Conservation (phyloP, 1,139 yeast genomes). For the Saccharomyces hybrid region DNA sequence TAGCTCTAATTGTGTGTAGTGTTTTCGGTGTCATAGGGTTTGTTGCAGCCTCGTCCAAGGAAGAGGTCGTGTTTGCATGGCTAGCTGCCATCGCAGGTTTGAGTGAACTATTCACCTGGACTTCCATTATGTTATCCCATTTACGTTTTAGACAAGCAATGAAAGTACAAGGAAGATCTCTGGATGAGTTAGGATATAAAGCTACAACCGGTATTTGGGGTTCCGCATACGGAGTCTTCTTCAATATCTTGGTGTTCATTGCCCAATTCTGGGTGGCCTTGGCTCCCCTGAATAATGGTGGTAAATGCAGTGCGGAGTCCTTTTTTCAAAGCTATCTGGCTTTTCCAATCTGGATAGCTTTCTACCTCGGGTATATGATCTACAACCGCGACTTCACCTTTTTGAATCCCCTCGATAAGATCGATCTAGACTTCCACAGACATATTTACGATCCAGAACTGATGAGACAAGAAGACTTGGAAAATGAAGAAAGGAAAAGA, state of each 20-base stretch:
- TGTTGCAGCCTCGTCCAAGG: conserved; percentile 50
- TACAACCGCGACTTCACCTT: conserved; percentile 47
- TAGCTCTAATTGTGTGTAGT: conserved; percentile 40
- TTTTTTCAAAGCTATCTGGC: conserved; percentile 56
- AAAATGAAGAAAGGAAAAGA: conserved; percentile 30
- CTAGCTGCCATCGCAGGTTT: conserved; percentile 75
- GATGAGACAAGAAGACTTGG: conserved; percentile 51
- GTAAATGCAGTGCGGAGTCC: conserved; percentile 35
- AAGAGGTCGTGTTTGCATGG: conserved; percentile 69
- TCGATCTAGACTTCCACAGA: conserved; percentile 62
- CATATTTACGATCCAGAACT: conserved; percentile 59
- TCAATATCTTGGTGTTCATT: conserved; percentile 55
- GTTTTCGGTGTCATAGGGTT: conserved; percentile 44
- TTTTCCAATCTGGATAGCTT: conserved; percentile 46
- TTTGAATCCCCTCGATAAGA: conserved; percentile 41
- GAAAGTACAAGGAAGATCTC: conserved; percentile 51
- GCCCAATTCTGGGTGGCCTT: conserved; percentile 44
- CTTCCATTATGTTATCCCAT: conserved; percentile 66
- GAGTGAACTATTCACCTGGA: conserved; percentile 80
- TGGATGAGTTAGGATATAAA: conserved; percentile 58
- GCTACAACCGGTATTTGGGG: conserved; percentile 67
- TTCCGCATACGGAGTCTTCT: conserved; percentile 53
- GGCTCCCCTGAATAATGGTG: conserved; percentile 20
- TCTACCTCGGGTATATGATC: conserved; percentile 46
- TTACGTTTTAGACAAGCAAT: conserved; percentile 73